Evolutionary conservation across 2,329 filamentous ascomycete genomes (phyloP).

Genomic region (Colletotrichum coccodes): DNA sequence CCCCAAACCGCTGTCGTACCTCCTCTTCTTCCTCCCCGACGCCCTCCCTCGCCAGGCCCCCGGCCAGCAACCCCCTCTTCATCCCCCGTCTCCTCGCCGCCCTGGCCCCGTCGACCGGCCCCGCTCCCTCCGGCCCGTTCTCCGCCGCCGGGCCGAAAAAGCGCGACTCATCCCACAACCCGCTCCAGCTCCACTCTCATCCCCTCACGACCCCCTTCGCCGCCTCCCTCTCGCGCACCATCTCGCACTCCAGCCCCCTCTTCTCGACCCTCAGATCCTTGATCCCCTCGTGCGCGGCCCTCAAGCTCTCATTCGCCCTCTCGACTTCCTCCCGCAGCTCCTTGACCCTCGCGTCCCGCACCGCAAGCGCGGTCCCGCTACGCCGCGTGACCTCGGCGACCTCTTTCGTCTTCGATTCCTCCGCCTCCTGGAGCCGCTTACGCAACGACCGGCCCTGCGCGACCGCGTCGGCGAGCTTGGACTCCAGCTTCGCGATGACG

Average conservation of each 20-base stretch:
- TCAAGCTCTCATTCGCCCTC: conserved; percentile 55
- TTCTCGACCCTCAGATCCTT: conserved; percentile 58
- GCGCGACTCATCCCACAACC: conserved; percentile 57
- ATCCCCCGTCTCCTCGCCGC: conserved; percentile 34
- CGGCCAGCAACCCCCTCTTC: conserved; percentile 37
- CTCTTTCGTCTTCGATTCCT: conserved; percentile 45
- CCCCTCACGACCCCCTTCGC: conserved; percentile 57
- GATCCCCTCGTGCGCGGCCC: conserved; percentile 58
- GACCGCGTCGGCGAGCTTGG: conserved; percentile 52
- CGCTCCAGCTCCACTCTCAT: conserved; percentile 63
- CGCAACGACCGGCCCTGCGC: conserved; percentile 50
- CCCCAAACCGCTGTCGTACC: conserved; percentile 65
- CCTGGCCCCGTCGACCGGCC: conserved; percentile 8
- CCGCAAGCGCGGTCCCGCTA: conserved; percentile 59
- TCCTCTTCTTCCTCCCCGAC: conserved; percentile 53
- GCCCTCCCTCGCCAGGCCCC: conserved; percentile 42
- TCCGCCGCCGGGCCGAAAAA: conserved; percentile 48
- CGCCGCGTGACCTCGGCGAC: conserved; percentile 48
- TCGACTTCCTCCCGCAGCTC: conserved; percentile 62
- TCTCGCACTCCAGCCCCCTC: conserved; percentile 44
- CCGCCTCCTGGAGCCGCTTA: conserved; percentile 48
- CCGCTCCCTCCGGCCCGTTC: conserved; percentile 22
- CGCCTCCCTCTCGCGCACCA: conserved; percentile 49
- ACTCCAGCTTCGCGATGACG: conserved; percentile 54
- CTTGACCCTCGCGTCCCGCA: conserved; percentile 59